Percentiles rank a stretch among this genome's conserved stretches.
Evolutionary conservation across 1,284 basidiomycete genomes (phyloP).

Genomic region (Tilletia horrida): DNA sequence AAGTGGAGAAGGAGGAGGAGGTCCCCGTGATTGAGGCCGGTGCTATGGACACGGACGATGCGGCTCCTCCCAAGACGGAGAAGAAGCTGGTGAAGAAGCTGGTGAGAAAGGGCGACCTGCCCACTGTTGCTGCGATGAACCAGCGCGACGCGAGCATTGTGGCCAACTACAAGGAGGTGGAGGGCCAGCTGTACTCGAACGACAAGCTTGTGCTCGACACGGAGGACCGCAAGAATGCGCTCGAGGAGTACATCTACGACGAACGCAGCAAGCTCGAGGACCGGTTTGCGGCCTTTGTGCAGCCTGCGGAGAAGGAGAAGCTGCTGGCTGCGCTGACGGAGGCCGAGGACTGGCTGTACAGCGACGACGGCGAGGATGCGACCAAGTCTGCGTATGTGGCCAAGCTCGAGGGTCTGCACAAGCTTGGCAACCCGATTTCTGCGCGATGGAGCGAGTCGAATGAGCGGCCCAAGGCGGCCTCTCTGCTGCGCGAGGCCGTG

Average conservation of each 20-base stretch:
- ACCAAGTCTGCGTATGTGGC: slow-evolving; percentile 51
- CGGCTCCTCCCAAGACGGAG: slow-evolving; percentile 49
- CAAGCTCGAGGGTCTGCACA: slow-evolving; percentile 46
- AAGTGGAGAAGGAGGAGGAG: slow-evolving; percentile 54
- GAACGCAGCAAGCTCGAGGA: slow-evolving; percentile 53
- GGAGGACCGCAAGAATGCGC: slow-evolving; percentile 51
- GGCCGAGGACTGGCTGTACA: slow-evolving; percentile 54
- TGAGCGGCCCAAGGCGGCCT: slow-evolving; percentile 51
- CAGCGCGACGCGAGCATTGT: slow-evolving; percentile 41
- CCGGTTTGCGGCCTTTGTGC: slow-evolving; percentile 45
- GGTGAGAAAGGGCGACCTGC: slow-evolving; percentile 51
- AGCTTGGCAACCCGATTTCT: slow-evolving; percentile 49
- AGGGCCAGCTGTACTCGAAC: slow-evolving; percentile 50
- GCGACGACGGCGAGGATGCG: slow-evolving; percentile 53
- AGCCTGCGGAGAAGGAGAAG: slow-evolving; percentile 51
- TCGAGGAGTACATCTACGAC: slow-evolving; percentile 55
- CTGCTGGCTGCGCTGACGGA: slow-evolving; percentile 44
- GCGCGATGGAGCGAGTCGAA: slow-evolving; percentile 48
- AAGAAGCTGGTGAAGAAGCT: slow-evolving; percentile 54
- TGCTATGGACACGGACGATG: slow-evolving; percentile 41
- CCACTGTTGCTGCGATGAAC: slow-evolving; percentile 42
- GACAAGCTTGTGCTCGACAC: slow-evolving; percentile 55
- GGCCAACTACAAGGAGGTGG: slow-evolving; percentile 47
- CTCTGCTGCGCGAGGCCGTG: slow-evolving; percentile 47
- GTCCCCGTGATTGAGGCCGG: slow-evolving; percentile 46